phyloP scores from a whole-genome alignment of 1,139 yeast species.

The Barnettozyma hawaiiensis region DNA sequence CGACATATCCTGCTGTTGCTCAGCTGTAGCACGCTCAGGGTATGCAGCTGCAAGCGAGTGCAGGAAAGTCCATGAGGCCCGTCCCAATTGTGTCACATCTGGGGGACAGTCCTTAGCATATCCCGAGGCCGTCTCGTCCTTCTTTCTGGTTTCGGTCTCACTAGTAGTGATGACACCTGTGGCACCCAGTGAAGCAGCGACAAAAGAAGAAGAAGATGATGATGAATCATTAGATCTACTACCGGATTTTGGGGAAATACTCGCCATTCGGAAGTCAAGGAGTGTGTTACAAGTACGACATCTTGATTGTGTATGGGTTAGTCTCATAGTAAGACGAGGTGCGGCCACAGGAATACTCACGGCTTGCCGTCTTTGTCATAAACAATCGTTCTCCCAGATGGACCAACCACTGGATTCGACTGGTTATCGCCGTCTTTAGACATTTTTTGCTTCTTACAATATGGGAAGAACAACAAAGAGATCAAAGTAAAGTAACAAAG shows the following conservation, averaged over 20 bases:
- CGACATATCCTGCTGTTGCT: slow-evolving; percentile 65
- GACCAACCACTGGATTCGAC: slow-evolving; percentile 41
- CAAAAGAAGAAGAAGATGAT: slow-evolving; percentile 12
- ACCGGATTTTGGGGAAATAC: slow-evolving; percentile 29
- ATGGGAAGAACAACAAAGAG: too few species aligned
- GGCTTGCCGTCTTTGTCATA: slow-evolving; percentile 90
- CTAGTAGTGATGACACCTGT: slow-evolving; percentile 18
- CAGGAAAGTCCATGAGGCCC: slow-evolving; percentile 86
- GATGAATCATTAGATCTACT: slow-evolving; percentile 5
- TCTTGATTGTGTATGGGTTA: slow-evolving; percentile 33
- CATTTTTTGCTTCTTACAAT: too few species aligned
- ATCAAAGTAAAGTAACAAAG: too few species aligned
- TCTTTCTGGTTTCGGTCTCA: slow-evolving; percentile 19
- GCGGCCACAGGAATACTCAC: slow-evolving; percentile 43
- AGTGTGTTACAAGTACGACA: slow-evolving; percentile 83
- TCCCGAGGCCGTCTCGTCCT: slow-evolving; percentile 14
- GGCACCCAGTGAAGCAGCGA: slow-evolving; percentile 10
- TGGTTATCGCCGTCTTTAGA: neutral
- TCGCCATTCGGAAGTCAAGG: slow-evolving; percentile 67
- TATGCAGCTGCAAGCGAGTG: slow-evolving; percentile 90
- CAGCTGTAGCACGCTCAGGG: slow-evolving; percentile 59
- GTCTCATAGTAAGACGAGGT: too few species aligned
- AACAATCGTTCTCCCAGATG: slow-evolving; percentile 62
- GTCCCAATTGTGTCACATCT: slow-evolving; percentile 76
- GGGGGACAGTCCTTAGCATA: slow-evolving; percentile 68